These are phyloP conservation scores for Rubia peregrina DNA, from an alignment of 305 asterid species.

Conservation along the genomic window DNA sequence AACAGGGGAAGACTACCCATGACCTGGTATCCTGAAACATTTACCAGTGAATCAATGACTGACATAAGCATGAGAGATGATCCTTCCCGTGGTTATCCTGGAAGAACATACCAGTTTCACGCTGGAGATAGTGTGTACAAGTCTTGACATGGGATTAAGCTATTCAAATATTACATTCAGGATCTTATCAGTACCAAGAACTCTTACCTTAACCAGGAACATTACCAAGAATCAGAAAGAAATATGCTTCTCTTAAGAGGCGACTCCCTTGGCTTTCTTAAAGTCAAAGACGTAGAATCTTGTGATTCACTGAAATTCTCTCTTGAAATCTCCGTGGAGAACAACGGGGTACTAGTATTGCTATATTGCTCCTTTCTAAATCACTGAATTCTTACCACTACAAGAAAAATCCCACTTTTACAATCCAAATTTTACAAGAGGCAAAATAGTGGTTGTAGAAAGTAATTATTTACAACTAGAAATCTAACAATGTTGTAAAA, in stretches of 20 bases:
- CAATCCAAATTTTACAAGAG: no score
- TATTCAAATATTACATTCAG: slow-evolving; percentile 49
- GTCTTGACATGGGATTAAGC: slow-evolving; percentile 80
- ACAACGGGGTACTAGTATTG: slow-evolving; percentile 52
- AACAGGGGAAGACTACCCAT: slow-evolving; percentile 77
- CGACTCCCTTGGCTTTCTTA: slow-evolving; percentile 27
- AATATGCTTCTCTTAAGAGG: slow-evolving; percentile 27
- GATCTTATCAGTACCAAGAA: slow-evolving; percentile 49
- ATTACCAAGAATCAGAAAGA: slow-evolving; percentile 18
- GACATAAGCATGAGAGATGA: slow-evolving; percentile 93
- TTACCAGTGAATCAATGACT: slow-evolving; percentile 66
- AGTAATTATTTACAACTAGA: no score
- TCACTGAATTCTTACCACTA: slow-evolving; percentile 8
- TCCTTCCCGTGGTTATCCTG: slow-evolving; percentile 63
- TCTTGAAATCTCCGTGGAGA: slow-evolving; percentile 49
- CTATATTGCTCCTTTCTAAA: slow-evolving; percentile 53
- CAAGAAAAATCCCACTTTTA: no score
- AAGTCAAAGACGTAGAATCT: slow-evolving; percentile 37
- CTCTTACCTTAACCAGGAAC: slow-evolving; percentile 36
- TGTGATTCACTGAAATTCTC: slow-evolving; percentile 52
- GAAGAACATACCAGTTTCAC: slow-evolving; percentile 84
- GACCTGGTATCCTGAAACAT: slow-evolving; percentile 94
- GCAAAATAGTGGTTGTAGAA: no score
- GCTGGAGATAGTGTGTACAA: slow-evolving; percentile 54
- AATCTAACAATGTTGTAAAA: no score